These are phyloP conservation scores for Leptographium lundbergii DNA, from an alignment of 2,329 filamentous ascomycete species.

Conservation along the genomic window DNA sequence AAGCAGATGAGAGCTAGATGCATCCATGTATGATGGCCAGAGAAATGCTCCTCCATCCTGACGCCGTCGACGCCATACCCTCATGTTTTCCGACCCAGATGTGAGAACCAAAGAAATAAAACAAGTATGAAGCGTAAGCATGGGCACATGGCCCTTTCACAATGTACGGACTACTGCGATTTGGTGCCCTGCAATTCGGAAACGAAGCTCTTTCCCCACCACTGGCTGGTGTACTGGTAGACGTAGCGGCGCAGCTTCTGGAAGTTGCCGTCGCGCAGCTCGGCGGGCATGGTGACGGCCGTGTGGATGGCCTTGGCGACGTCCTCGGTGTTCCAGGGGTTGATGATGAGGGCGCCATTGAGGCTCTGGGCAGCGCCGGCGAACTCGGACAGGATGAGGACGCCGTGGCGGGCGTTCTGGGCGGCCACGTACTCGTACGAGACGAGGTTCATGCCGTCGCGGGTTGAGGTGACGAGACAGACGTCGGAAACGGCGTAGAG, in stretches of 20 bases:
- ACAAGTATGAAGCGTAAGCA: background rate
- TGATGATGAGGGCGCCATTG: conserved; percentile 87
- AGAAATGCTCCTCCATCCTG: background rate
- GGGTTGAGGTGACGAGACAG: conserved; percentile 86
- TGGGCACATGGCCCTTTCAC: background rate
- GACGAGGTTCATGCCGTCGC: conserved; percentile 97
- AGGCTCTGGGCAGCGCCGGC: conserved; percentile 90
- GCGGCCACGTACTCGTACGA: conserved; percentile 97
- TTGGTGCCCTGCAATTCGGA: conserved; percentile 46
- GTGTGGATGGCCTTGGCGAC: conserved; percentile 87
- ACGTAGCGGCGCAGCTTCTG: conserved; percentile 89
- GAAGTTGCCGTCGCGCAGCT: conserved; percentile 77
- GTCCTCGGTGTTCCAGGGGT: conserved; percentile 98
- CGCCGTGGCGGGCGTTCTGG: conserved; percentile 79
- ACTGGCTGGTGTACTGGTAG: conserved; percentile 93
- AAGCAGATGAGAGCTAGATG: background rate
- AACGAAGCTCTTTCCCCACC: conserved; percentile 93
- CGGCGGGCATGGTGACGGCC: conserved; percentile 89
- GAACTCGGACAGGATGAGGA: conserved; percentile 93
- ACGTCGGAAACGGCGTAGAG: conserved; percentile 87
- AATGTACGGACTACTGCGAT: background rate
- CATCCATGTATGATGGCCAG: background rate
- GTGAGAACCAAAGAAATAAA: background rate
- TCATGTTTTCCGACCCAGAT: background rate
- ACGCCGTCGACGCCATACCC: background rate